These are phyloP conservation scores for Dryas alaskensis DNA, from an alignment of 306 rosid genomes.

Conservation along the genomic window DNA sequence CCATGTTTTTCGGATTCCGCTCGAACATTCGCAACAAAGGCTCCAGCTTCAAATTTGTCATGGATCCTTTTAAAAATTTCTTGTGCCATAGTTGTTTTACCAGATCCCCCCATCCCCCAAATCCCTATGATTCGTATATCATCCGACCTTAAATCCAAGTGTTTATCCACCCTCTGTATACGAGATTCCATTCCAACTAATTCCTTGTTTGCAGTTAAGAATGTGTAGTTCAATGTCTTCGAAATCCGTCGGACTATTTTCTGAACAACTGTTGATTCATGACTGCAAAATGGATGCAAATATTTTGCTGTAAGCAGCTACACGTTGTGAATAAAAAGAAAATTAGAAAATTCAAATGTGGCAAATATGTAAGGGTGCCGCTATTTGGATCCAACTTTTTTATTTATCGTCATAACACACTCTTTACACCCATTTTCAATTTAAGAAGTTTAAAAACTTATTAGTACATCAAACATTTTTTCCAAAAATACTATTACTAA, in stretches of 20 bases:
- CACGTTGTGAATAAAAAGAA: too few species aligned
- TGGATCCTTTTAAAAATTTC: not conserved
- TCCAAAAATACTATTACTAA: too few species aligned
- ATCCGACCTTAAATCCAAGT: not conserved
- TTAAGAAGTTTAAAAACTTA: too few species aligned
- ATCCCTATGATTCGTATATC: not conserved
- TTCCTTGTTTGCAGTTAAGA: too few species aligned
- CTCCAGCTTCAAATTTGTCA: not conserved
- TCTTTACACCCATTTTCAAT: too few species aligned
- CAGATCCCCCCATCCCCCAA: conserved; percentile 11
- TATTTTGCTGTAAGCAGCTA: too few species aligned
- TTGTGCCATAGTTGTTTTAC: conserved; percentile 1
- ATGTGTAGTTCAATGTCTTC: not conserved
- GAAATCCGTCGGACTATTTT: not conserved
- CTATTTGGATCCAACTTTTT: too few species aligned
- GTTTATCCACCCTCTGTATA: not conserved
- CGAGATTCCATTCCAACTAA: conserved; percentile 4
- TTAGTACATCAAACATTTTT: too few species aligned
- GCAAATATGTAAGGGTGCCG: too few species aligned
- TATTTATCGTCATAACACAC: too few species aligned
- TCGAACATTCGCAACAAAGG: not conserved
- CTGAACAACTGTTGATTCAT: not conserved
- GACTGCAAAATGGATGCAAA: too few species aligned
- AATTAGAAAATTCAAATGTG: too few species aligned
- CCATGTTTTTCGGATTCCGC: not conserved